These are phyloP conservation scores for Komagataella kurtzmanii DNA, from an alignment of 805 yeast genomes.

Conservation along the genomic window DNA sequence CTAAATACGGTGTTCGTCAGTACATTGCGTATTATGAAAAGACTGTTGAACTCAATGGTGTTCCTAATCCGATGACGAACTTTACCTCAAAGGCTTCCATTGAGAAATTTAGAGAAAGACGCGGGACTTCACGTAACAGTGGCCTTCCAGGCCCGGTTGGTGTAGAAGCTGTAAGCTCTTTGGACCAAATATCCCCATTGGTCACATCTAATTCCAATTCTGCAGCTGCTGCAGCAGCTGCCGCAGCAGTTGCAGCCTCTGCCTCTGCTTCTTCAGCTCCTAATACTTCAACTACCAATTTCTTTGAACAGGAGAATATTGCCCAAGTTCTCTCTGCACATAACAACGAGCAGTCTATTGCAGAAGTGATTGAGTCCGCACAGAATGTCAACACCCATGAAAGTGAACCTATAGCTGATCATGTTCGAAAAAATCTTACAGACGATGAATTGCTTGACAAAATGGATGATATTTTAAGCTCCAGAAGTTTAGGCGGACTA, in stretches of 20 bases:
- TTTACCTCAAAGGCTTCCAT: constrained; percentile 24
- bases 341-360: neutral
- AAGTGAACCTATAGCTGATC: neutral
- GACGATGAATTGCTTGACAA: neutral
- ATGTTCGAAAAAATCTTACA: neutral
- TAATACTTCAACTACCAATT: neutral
- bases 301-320: neutral
- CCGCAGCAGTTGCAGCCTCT: neutral
- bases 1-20: constrained; percentile 45
- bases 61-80: constrained; percentile 47
- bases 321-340: neutral
- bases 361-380: neutral
- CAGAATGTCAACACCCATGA: neutral
- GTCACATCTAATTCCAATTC: constrained; percentile 1
- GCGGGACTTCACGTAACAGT: neutral
- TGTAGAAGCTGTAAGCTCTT: neutral
- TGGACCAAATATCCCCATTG: neutral
- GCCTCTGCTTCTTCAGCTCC: neutral
- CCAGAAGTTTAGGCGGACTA: neutral
- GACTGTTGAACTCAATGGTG: constrained; percentile 20
- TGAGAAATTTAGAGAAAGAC: constrained; percentile 8
- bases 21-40: constrained; percentile 40
- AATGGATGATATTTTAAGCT: neutral
- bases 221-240: neutral
- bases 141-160: neutral